phyloP scores from a whole-genome alignment of 1,284 basidiomycete species.

The Austroboletus novae-zelandiae region DNA sequence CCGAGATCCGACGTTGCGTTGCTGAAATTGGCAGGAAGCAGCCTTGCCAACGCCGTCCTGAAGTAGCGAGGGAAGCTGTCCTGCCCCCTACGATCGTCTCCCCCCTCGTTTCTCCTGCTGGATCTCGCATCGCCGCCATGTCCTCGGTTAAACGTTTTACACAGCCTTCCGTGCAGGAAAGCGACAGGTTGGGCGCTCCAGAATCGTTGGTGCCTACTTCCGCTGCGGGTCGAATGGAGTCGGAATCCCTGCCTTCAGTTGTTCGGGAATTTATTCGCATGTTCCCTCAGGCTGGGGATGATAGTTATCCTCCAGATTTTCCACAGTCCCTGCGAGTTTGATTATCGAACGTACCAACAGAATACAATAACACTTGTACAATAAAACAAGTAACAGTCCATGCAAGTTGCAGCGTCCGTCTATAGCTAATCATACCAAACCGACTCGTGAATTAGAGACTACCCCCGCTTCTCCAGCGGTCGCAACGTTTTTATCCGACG shows the following conservation, averaged over 20 bases:
- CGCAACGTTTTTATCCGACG: slow-evolving; percentile 18
- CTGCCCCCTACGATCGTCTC: slow-evolving; percentile 18
- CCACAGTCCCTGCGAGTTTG: slow-evolving; percentile 43
- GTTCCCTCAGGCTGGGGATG: slow-evolving; percentile 36
- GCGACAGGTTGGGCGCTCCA: slow-evolving; percentile 1
- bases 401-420: neutral
- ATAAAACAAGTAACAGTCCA: neutral
- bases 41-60: neutral
- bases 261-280: slow-evolving; percentile 39
- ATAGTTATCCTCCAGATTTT: slow-evolving; percentile 46
- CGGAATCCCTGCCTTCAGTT: slow-evolving; percentile 28
- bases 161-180: slow-evolving; percentile 7
- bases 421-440: slow-evolving; percentile 3
- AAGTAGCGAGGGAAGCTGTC: neutral
- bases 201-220: neutral
- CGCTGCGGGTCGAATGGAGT: neutral
- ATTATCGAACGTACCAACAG: neutral
- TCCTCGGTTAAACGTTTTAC: neutral
- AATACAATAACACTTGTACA: neutral
- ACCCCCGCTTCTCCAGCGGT: slow-evolving; percentile 18
- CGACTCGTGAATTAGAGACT: slow-evolving; percentile 4
- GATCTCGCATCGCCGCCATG: slow-evolving; percentile 7
- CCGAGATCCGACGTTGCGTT: slow-evolving; percentile 27
- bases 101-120: slow-evolving; percentile 28
- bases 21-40: slow-evolving; percentile 22